Base-by-base conservation (phyloP, 805 yeast species). In the Wickerhamia fluorescens region DNA sequence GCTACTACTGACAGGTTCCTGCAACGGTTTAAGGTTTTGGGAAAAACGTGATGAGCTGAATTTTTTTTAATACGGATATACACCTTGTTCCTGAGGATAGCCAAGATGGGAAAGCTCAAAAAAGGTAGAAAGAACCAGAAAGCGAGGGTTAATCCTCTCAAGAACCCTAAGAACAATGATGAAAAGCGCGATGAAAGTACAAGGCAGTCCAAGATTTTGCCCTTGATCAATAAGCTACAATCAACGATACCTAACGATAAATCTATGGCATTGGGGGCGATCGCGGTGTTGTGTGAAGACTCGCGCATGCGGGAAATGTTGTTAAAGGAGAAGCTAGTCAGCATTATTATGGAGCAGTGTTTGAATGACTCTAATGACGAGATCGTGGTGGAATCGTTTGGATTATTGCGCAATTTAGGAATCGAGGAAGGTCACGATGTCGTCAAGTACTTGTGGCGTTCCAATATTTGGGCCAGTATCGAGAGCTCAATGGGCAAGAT, bases 401-500 rank as follows among this genome's bases (percentile, higher is more conserved):
- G 95, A 1, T 60, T 89, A 14, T 58, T 92, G 38, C 71, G 95
- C 49, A 86, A 82, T 47, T 48, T 89, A 32, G 78, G 81, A 3
- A 65, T 85, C 30, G 95, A 85, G 47, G 95, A 87, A 55, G 96
- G 96, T 13, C 78, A 84, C 42, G 94, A 85, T 38, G 70, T 85
- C 20, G 75, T 86, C 16, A 71, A 73, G 13, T 74, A 72, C 50
- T 51, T 83, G 30, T 81, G 94, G 83, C 72, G 96, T 48, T 74
- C 75, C 11, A 75, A 81, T 37, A 74, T 89, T 23, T 78, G 95
- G 82, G 62, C 70, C 0, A 56, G 71, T 16, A 65, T 86, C 23
- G 71, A 66, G 26, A 38, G 50, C 4, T 71, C 77, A 2, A 56
- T 84, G 24, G 49, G 50, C 1, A 77, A 77, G 37, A 66, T 76